Evolutionary conservation across 192 early-diverging fungal species (phyloP).

Genomic region (Helicostylum pulchrum): DNA sequence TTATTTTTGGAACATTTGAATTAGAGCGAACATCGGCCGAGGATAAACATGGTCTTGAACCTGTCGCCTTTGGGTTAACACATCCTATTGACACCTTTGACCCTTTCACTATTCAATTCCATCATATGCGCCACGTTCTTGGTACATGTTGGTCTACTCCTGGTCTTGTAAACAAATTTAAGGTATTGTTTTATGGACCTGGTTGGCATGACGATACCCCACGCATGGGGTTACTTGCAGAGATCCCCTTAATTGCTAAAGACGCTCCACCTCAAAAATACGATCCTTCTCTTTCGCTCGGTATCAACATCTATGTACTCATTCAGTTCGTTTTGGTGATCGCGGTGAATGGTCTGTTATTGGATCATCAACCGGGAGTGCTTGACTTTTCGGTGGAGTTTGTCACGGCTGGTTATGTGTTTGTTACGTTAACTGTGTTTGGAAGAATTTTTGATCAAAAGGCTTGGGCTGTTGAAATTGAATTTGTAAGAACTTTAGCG

Average conservation of each 20-base stretch:
- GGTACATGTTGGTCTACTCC: conserved; percentile 40
- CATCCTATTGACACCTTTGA: conserved; percentile 62
- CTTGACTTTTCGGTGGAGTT: too few species aligned
- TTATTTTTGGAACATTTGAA: conserved; percentile 58
- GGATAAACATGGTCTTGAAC: conserved; percentile 38
- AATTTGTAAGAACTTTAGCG: not conserved
- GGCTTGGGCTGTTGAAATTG: conserved; percentile 5
- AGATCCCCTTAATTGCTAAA: conserved; percentile 43
- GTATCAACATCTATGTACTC: conserved; percentile 41
- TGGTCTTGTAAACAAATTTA: conserved; percentile 42
- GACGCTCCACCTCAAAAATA: conserved; percentile 43
- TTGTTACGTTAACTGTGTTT: conserved; percentile 9
- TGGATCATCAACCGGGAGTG: too few species aligned
- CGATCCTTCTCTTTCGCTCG: conserved; percentile 39
- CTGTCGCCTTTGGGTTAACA: conserved; percentile 52
- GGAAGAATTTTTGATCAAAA: conserved; percentile 28
- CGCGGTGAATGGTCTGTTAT: too few species aligned
- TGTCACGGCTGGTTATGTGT: too few species aligned
- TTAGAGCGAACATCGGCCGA: conserved; percentile 40
- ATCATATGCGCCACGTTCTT: conserved; percentile 49
- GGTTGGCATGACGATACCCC: conserved; percentile 51
- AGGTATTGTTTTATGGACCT: conserved; percentile 52
- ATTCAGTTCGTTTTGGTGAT: conserved; percentile 38
- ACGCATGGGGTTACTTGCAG: conserved; percentile 41
- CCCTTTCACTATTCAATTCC: conserved; percentile 50